Conservation (phyloP, 257 asterid species). For the Gentiana straminea region DNA sequence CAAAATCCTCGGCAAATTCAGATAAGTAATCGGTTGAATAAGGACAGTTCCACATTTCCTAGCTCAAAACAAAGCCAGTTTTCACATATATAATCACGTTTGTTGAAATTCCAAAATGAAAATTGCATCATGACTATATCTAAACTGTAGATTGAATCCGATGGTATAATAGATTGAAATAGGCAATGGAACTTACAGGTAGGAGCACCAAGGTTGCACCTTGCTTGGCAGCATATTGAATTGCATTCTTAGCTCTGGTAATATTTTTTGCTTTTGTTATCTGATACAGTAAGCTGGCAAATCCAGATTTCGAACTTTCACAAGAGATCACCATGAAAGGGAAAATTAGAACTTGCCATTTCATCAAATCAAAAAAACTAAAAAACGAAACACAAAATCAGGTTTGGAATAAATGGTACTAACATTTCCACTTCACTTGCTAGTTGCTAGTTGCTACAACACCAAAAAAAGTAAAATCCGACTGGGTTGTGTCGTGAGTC, state of each 20-base stretch:
- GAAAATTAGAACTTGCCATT: background rate
- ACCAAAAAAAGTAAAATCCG: too few relatives aligned
- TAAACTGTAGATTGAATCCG: too few relatives aligned
- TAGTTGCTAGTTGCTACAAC: too few relatives aligned
- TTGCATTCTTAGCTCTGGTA: slow-evolving; percentile 14
- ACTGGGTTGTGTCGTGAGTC: too few relatives aligned
- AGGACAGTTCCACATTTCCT: slow-evolving; percentile 51
- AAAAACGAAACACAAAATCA: too few relatives aligned
- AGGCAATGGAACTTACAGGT: slow-evolving; percentile 21
- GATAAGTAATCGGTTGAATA: slow-evolving; percentile 17
- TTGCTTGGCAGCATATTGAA: slow-evolving; percentile 24
- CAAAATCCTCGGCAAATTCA: slow-evolving; percentile 22
- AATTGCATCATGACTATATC: too few relatives aligned
- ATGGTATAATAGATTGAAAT: too few relatives aligned
- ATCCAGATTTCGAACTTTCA: slow-evolving; percentile 33
- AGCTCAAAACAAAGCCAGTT: background rate
- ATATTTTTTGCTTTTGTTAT: slow-evolving; percentile 22
- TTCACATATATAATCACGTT: background rate
- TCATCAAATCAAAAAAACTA: too few relatives aligned
- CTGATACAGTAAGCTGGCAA: slow-evolving; percentile 26
- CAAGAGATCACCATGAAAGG: background rate
- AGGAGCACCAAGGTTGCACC: slow-evolving; percentile 30
- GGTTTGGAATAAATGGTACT: too few relatives aligned
- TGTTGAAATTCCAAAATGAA: too few relatives aligned
- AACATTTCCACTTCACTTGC: too few relatives aligned